Evolutionary conservation across 1,139 yeast genomes (phyloP).

Genomic region (Yamadazyma epiphylla): DNA sequence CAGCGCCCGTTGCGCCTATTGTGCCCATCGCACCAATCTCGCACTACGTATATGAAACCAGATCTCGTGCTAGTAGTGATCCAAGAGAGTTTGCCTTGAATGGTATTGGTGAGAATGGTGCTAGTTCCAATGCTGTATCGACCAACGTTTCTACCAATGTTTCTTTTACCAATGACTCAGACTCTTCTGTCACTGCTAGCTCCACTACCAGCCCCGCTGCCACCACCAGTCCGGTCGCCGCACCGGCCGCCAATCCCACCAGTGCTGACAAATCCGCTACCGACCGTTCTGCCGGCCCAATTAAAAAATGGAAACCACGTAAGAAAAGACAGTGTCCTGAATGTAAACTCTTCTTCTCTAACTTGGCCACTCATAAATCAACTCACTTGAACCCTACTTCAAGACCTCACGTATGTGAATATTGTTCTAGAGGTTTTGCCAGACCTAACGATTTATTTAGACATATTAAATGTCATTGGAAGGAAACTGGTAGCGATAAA

Average conservation of each 20-base stretch:
- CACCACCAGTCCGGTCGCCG: not conserved
- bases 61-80: no score
- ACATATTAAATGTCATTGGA: conserved; percentile 82
- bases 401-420: conserved; percentile 74
- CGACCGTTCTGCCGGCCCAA: not conserved
- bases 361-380: conserved; percentile 81
- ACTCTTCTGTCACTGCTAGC: not conserved
- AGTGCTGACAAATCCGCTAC: not conserved
- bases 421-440: conserved; percentile 82
- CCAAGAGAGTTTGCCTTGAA: not conserved
- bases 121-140: not conserved
- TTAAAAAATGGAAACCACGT: conserved; percentile 47
- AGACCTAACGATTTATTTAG: conserved; percentile 82
- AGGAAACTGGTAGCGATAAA: conserved; percentile 52
- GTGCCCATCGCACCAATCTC: not conserved
- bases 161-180: not conserved
- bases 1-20: not conserved
- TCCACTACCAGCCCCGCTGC: not conserved
- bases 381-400: conserved; percentile 73
- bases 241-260: not conserved
- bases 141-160: not conserved
- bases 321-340: conserved; percentile 83
- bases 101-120: not conserved
- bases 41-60: no score
- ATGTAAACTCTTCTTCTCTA: conserved; percentile 71